phyloP scores from a whole-genome alignment of 2,329 filamentous ascomycete genomes.

The Fusarium continuum region DNA sequence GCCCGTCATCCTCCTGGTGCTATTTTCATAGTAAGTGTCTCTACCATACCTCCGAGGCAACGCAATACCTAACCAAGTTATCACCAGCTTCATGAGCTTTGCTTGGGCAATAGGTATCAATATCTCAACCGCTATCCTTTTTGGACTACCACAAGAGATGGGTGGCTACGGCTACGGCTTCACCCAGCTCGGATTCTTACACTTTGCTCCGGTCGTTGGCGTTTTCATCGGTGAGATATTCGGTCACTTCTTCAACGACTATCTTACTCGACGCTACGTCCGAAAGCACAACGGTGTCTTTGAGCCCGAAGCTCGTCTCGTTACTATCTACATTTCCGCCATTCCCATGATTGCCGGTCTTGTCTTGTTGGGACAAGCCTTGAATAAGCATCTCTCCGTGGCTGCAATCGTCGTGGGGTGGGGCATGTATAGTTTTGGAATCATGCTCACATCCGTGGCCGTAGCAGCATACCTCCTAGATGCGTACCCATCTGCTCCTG shows the following conservation, averaged over 20 bases:
- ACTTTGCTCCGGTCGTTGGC: conserved; percentile 66
- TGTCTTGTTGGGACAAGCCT: conserved; percentile 61
- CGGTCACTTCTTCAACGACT: conserved; percentile 67
- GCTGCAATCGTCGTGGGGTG: conserved; percentile 46
- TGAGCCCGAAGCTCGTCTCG: conserved; percentile 64
- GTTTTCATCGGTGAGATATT: conserved; percentile 61
- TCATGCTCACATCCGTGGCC: conserved; percentile 61
- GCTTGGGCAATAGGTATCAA: conserved; percentile 65
- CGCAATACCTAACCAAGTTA: neutral
- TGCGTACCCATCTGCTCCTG: conserved; percentile 58
- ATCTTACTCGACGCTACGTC: conserved; percentile 56
- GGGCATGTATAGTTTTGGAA: conserved; percentile 64
- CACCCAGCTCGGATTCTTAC: conserved; percentile 63
- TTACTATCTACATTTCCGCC: conserved; percentile 57
- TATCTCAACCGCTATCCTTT: conserved; percentile 62
- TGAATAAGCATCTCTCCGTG: conserved; percentile 54
- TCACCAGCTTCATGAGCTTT: conserved; percentile 48
- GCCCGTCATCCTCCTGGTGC: conserved; percentile 17
- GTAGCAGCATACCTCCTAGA: conserved; percentile 60
- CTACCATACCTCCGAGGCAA: rapidly evolving
- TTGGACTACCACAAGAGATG: conserved; percentile 43
- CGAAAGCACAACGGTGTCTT: conserved; percentile 59
- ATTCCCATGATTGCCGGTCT: conserved; percentile 61
- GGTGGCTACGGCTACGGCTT: conserved; percentile 61
- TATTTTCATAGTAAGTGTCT: conserved; percentile 21